Evolutionary conservation across 805 yeast genomes (phyloP).

Genomic region (Brettanomyces sp.): DNA sequence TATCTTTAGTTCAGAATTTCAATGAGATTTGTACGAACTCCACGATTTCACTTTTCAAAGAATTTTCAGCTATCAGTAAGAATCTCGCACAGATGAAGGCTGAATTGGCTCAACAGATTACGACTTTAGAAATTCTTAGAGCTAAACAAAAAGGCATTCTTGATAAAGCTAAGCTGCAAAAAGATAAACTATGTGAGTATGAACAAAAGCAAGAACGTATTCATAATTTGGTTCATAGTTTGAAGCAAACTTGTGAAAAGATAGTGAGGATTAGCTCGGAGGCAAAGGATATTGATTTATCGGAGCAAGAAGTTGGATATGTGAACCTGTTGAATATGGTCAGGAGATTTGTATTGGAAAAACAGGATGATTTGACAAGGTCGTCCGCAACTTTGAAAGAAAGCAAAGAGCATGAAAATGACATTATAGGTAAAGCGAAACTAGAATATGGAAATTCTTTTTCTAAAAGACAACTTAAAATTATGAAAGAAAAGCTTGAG

Average conservation of each 20-base stretch:
- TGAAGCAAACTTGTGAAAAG: conserved; percentile 5
- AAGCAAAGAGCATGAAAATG: conserved; percentile 12
- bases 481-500: conserved; percentile 13
- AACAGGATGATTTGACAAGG: conserved; percentile 7
- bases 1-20: conserved; percentile 8
- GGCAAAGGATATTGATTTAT: conserved; percentile 10
- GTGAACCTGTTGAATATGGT: conserved; percentile 17
- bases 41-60: conserved; percentile 12
- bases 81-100: conserved; percentile 11
- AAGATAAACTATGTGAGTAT: conserved; percentile 25
- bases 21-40: conserved; percentile 11
- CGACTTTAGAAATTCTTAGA: conserved; percentile 8
- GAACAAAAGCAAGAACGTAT: conserved; percentile 22
- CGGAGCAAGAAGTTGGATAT: conserved; percentile 18
- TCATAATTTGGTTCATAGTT: conserved; percentile 10
- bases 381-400: conserved; percentile 7
- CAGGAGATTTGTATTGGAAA: conserved; percentile 8
- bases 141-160: conserved; percentile 8
- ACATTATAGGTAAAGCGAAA: conserved; percentile 3
- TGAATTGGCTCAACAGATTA: conserved; percentile 20
- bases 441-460: conserved; percentile 3
- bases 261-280: conserved; percentile 4
- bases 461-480: conserved; percentile 5
- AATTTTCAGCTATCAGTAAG: conserved; percentile 9
- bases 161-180: conserved; percentile 11